Evolutionary conservation across 805 yeast genomes (phyloP).

Genomic region (Wilhelminamyces savonicus): DNA sequence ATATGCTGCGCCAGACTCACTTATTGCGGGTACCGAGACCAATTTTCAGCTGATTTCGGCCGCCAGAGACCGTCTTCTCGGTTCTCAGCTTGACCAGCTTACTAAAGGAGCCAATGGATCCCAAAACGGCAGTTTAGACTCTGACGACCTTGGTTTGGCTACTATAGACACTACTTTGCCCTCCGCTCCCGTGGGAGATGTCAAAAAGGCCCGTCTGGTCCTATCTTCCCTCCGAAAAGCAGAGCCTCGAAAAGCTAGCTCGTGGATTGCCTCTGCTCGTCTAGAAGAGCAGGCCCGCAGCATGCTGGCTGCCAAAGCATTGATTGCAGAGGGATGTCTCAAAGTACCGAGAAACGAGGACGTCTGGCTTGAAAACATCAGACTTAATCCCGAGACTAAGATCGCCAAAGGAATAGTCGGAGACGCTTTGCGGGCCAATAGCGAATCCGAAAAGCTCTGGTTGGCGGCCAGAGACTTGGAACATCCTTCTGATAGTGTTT

Average conservation of each 20-base stretch:
- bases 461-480: constrained; percentile 63
- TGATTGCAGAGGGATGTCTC: constrained; percentile 72
- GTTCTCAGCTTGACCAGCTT: constrained; percentile 43
- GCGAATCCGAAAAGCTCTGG: constrained; percentile 65
- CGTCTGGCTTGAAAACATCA: constrained; percentile 77
- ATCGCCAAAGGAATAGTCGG: constrained; percentile 54
- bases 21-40: constrained; percentile 35
- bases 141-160: no score
- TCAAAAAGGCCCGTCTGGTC: constrained; percentile 51
- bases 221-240: constrained; percentile 64
- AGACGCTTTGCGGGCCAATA: constrained; percentile 55
- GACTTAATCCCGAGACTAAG: constrained; percentile 47
- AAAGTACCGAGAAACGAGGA: constrained; percentile 61
- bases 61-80: constrained; percentile 59
- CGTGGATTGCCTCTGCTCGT: constrained; percentile 84
- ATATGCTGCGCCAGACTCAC: constrained; percentile 78
- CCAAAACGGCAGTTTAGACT: constrained; percentile 22
- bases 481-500: constrained; percentile 33
- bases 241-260: constrained; percentile 66
- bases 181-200: constrained; percentile 25
- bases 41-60: constrained; percentile 50
- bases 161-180: no score
- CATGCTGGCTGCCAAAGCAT: constrained; percentile 46
- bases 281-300: constrained; percentile 64
- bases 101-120: constrained; percentile 7